Percentiles rank a stretch among this genome's conserved stretches.
Conservation (phyloP, 139 green algal species). For the Astrephomene gubernaculifera region DNA sequence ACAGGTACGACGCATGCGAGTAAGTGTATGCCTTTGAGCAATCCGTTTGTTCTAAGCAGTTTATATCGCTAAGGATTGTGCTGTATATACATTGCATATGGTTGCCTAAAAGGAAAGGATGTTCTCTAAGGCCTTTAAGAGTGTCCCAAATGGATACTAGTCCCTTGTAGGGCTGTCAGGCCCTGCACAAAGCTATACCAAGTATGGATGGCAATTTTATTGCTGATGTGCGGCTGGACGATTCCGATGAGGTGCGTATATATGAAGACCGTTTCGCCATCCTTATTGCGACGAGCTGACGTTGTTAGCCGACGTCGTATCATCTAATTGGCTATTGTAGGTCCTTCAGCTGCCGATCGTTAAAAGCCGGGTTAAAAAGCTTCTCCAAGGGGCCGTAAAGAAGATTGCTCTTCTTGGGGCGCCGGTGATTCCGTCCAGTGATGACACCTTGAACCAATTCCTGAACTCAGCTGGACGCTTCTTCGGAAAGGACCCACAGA, state of each 20-base stretch:
- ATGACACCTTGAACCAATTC: conserved; percentile 68
- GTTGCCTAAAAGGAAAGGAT: no score
- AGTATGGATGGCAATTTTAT: conserved; percentile 64
- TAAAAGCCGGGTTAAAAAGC: conserved; percentile 56
- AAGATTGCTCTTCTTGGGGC: conserved; percentile 56
- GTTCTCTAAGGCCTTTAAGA: no score
- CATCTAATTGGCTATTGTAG: conserved; percentile 44
- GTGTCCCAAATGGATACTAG: no score
- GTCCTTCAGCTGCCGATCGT: conserved; percentile 74
- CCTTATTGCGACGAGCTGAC: not conserved
- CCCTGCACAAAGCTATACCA: not conserved
- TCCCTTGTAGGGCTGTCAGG: no score
- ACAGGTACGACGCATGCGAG: no score
- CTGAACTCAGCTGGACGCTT: conserved; percentile 64
- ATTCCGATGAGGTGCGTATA: conserved; percentile 49
- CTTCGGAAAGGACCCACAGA: conserved; percentile 77
- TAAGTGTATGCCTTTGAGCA: no score
- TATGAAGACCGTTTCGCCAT: not conserved
- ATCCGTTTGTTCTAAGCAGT: not conserved
- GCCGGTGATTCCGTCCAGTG: conserved; percentile 57
- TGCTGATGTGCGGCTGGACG: conserved; percentile 56
- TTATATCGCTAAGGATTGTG: no score
- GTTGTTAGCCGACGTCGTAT: not conserved
- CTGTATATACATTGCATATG: no score
- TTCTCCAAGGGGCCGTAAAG: conserved; percentile 49